Evolutionary conservation across 2,329 filamentous ascomycete genomes (phyloP).

Genomic region (Plenodomus biglobosus): DNA sequence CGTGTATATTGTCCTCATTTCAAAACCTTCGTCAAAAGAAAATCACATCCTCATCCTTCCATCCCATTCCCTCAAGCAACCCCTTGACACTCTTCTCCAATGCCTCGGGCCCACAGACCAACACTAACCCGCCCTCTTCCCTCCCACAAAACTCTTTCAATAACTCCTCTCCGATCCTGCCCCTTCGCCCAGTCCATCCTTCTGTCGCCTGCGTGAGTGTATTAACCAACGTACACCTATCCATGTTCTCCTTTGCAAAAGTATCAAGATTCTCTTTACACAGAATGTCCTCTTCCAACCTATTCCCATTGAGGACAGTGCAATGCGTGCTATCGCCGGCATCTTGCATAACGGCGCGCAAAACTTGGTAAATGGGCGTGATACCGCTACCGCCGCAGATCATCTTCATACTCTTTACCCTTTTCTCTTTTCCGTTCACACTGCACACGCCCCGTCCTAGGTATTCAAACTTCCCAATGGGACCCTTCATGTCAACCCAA

Average conservation of each 20-base stretch:
- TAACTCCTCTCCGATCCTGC: constrained; percentile 66
- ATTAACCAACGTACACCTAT: constrained; percentile 66
- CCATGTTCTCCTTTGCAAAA: constrained; percentile 56
- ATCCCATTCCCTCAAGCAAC: constrained; percentile 64
- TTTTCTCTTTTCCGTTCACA: constrained; percentile 59
- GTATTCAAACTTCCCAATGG: constrained; percentile 84
- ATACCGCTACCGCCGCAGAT: constrained; percentile 87
- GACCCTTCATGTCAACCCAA: constrained; percentile 81
- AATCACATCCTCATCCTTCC: constrained; percentile 70
- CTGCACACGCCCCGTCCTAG: constrained; percentile 65
- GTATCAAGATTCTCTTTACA: constrained; percentile 71
- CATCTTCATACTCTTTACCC: constrained; percentile 74
- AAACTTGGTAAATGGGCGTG: constrained; percentile 86
- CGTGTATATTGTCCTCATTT: background rate
- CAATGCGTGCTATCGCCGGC: constrained; percentile 65
- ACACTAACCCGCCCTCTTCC: constrained; percentile 60
- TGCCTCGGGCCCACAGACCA: constrained; percentile 77
- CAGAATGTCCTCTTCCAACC: constrained; percentile 77
- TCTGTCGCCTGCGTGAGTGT: constrained; percentile 66
- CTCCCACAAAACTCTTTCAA: constrained; percentile 60
- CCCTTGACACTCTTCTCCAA: constrained; percentile 68
- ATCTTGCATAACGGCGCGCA: constrained; percentile 72
- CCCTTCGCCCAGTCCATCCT: constrained; percentile 68
- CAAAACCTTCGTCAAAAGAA: constrained; percentile 62
- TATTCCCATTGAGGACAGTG: constrained; percentile 76